Evolutionary conservation across 441 rosid species (phyloP).

Genomic region (Erodium trifolium): DNA sequence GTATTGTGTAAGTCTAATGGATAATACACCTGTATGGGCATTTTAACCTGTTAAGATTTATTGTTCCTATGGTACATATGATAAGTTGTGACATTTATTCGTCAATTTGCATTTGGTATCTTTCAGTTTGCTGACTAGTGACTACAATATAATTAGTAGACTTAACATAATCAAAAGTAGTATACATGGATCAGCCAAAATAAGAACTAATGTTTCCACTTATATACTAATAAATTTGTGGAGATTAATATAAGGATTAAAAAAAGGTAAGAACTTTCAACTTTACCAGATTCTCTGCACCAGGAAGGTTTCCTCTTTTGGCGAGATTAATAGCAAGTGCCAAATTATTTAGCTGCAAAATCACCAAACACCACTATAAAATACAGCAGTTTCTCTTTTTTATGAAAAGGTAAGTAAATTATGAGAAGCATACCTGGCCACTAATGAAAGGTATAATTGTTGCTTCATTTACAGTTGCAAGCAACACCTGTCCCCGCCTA

Average conservation of each 20-base stretch:
- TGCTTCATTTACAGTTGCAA: slow-evolving; percentile 27
- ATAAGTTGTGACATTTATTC: too few species aligned
- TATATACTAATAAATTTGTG: background rate
- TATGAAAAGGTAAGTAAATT: background rate
- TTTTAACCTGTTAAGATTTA: too few species aligned
- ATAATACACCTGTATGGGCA: too few species aligned
- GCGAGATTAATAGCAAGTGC: too few species aligned
- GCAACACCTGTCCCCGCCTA: slow-evolving; percentile 97
- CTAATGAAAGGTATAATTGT: slow-evolving; percentile 94
- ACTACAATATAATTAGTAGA: background rate
- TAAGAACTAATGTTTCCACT: background rate
- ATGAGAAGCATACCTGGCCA: slow-evolving; percentile 60
- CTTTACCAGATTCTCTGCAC: slow-evolving; percentile 17
- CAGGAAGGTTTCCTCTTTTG: too few species aligned
- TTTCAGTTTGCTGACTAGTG: too few species aligned
- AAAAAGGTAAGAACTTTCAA: background rate
- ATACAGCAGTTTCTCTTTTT: background rate
- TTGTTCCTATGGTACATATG: too few species aligned
- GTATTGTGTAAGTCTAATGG: too few species aligned
- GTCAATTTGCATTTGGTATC: too few species aligned
- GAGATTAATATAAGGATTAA: background rate
- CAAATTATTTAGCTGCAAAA: too few species aligned
- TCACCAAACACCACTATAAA: too few species aligned
- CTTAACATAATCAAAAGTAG: too few species aligned
- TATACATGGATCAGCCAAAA: background rate